phyloP scores from a whole-genome alignment of 2,329 filamentous ascomycete genomes.

The Alternaria dauci region DNA sequence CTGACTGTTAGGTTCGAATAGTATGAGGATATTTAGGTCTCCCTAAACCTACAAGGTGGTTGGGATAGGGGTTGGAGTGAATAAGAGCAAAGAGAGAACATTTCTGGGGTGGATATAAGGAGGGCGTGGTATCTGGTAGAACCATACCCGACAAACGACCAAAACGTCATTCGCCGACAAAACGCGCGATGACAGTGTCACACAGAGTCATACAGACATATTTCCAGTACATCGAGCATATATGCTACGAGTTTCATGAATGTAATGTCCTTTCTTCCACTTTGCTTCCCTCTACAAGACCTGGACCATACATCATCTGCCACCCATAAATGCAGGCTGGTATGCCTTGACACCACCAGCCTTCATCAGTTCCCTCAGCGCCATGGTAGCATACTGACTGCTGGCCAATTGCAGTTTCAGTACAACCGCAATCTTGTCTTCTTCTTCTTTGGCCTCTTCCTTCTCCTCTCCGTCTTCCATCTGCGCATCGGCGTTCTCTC shows the following conservation, averaged over 20 bases:
- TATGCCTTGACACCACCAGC: conserved; percentile 67
- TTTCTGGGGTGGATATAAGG: not conserved
- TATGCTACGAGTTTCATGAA: too few relatives aligned
- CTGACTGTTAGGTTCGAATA: not conserved
- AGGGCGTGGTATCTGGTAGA: not conserved
- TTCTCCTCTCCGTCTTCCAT: conserved; percentile 36
- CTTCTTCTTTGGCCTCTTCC: conserved; percentile 18
- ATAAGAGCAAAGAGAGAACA: not conserved
- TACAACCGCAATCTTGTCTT: conserved; percentile 69
- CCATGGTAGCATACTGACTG: conserved; percentile 87
- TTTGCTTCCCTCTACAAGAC: not conserved
- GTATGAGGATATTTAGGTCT: not conserved
- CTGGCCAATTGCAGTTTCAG: conserved; percentile 79
- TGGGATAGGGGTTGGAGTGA: not conserved
- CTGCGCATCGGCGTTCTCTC: conserved; percentile 14
- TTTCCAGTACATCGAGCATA: not conserved
- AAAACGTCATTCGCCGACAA: not conserved
- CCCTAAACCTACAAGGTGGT: not conserved
- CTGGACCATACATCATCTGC: conserved; percentile 32
- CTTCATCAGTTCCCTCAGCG: conserved; percentile 79
- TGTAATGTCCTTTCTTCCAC: not conserved
- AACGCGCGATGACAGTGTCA: not conserved
- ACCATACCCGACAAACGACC: not conserved
- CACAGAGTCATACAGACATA: not conserved
- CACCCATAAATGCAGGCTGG: conserved; percentile 68